Conservation (phyloP, 2,329 filamentous ascomycete genomes). For the Coniochaeta ligniaria region DNA sequence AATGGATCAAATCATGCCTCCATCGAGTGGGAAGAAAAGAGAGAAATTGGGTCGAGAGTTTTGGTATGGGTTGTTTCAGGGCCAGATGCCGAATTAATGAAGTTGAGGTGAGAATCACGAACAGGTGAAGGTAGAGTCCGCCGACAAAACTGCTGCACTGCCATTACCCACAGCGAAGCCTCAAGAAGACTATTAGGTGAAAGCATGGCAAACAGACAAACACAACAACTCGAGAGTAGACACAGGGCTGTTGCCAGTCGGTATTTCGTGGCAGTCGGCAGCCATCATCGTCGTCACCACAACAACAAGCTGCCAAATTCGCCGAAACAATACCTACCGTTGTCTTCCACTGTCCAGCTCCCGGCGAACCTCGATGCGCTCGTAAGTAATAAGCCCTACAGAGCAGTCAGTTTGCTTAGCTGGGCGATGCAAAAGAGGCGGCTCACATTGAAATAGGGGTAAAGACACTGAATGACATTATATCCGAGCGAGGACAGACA, state of each 20-base stretch:
- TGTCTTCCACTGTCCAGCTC: background rate
- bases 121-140: background rate
- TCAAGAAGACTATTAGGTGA: background rate
- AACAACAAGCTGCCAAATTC: background rate
- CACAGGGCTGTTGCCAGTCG: background rate
- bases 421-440: too few relatives aligned
- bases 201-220: background rate
- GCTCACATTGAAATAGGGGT: too few relatives aligned
- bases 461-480: too few relatives aligned
- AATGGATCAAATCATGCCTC: background rate
- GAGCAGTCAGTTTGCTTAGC: too few relatives aligned
- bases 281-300: background rate
- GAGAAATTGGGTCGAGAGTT: background rate
- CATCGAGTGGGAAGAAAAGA: background rate
- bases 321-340: background rate
- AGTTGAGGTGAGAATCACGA: background rate
- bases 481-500: too few relatives aligned
- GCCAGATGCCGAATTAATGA: background rate
- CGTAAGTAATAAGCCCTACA: background rate
- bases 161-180: background rate
- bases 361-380: background rate
- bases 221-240: background rate
- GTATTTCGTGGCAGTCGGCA: background rate
- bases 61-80: background rate
- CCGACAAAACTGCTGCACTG: background rate